Evolutionary conservation across 2,329 filamentous ascomycete genomes (phyloP).

Genomic region (Pseudogymnoascus sp.): DNA sequence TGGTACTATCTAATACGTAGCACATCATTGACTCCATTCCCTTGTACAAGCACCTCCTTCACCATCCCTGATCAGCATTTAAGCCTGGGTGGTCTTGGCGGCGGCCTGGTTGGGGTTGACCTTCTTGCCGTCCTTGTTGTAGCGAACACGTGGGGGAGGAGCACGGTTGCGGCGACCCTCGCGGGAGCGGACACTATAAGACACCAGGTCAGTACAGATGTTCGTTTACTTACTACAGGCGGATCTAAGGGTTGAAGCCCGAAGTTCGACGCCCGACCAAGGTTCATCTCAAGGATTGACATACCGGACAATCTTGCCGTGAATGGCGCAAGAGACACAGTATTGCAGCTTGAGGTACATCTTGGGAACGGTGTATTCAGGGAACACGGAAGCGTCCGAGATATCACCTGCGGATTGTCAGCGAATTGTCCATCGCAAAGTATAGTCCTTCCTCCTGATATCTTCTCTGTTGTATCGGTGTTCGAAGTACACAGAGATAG

Average conservation of each 20-base stretch:
- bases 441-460: neutral
- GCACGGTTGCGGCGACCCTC: constrained; percentile 98
- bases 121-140: constrained; percentile 99
- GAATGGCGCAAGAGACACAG: constrained; percentile 99
- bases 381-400: constrained; percentile 97
- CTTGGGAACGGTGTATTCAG: constrained; percentile 99
- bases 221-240: neutral
- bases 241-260: constrained; percentile 27
- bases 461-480: neutral
- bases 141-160: constrained; percentile 91
- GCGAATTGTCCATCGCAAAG: constrained; percentile 12
- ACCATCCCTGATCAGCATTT: constrained; percentile 18
- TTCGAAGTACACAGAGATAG: neutral
- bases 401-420: constrained; percentile 72
- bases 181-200: constrained; percentile 80
- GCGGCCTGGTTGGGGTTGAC: constrained; percentile 68
- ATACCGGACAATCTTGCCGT: constrained; percentile 99
- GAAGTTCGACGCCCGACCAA: constrained; percentile 37
- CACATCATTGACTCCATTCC: constrained; percentile 7
- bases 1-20: constrained; percentile 8
- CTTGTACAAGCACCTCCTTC: neutral
- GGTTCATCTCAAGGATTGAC: constrained; percentile 52
- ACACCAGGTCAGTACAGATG: neutral
- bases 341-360: constrained; percentile 99
- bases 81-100: constrained; percentile 29